Percentiles rank a stretch among this genome's conserved stretches.
phyloP scores from a whole-genome alignment of 106 monocot species.

The Dendrobium catenatum region DNA sequence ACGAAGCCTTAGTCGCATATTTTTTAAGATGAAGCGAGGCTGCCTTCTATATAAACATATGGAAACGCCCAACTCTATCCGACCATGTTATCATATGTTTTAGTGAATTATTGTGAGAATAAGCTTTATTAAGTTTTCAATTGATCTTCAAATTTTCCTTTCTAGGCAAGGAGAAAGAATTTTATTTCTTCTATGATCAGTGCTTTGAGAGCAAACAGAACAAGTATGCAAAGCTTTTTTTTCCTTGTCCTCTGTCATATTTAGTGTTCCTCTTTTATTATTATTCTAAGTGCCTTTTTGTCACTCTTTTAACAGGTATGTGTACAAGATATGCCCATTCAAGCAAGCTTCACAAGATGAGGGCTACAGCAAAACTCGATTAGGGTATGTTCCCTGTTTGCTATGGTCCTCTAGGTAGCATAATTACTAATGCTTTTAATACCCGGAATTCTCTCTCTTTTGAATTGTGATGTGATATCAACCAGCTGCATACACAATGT shows the following conservation, averaged over 20 bases:
- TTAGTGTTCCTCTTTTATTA: neutral
- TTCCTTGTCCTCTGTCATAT: neutral
- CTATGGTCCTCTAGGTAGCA: neutral
- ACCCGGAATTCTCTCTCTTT: neutral
- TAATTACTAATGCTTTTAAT: neutral
- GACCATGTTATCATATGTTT: neutral
- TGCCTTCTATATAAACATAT: neutral
- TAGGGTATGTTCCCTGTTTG: slow-evolving; percentile 59
- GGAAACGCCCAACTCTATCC: neutral
- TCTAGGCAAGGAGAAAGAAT: slow-evolving; percentile 83
- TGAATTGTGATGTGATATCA: no score
- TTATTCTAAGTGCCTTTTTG: slow-evolving; percentile 1
- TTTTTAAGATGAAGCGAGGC: neutral
- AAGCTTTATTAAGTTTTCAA: neutral
- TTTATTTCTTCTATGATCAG: slow-evolving; percentile 79
- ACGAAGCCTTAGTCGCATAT: no score
- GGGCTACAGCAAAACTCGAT: slow-evolving; percentile 70
- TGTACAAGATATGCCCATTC: slow-evolving; percentile 96
- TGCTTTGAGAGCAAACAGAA: slow-evolving; percentile 91
- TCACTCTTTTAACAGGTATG: slow-evolving; percentile 48
- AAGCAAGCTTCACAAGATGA: slow-evolving; percentile 90
- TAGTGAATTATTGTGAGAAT: neutral
- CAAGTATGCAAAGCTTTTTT: slow-evolving; percentile 47
- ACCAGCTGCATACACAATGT: neutral
- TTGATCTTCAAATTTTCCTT: slow-evolving; percentile 8